A percentile compares a stretch with the other conserved stretches of the same genome.
These are phyloP conservation scores for Suillus occidentalis DNA, from an alignment of 768 basidiomycete genomes.

Conservation along the genomic window DNA sequence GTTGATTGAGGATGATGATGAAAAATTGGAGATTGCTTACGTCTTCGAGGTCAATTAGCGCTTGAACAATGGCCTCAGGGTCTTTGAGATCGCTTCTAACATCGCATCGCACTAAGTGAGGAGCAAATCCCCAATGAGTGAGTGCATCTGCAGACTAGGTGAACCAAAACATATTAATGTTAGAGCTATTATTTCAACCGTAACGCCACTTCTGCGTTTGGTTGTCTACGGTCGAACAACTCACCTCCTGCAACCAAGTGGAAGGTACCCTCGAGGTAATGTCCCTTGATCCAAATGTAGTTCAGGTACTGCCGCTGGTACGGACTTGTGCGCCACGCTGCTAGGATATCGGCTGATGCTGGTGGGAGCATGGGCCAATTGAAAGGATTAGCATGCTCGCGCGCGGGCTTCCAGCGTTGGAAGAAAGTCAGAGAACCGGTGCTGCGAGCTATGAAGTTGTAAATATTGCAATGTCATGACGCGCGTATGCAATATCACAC, in stretches of 20 bases:
- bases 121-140: slow-evolving; percentile 25
- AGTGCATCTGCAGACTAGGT: slow-evolving; percentile 28
- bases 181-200: not conserved
- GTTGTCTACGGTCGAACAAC: not conserved
- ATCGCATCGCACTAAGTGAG: slow-evolving; percentile 24
- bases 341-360: slow-evolving; percentile 28
- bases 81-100: slow-evolving; percentile 26
- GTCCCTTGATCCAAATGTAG: slow-evolving; percentile 30
- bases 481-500: slow-evolving; percentile 15
- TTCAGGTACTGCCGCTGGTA: slow-evolving; percentile 31
- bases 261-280: slow-evolving; percentile 19
- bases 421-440: slow-evolving; percentile 28
- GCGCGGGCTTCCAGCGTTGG: slow-evolving; percentile 32
- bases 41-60: slow-evolving; percentile 28
- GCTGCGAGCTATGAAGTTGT: slow-evolving; percentile 11
- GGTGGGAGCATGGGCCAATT: slow-evolving; percentile 33
- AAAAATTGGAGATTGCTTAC: slow-evolving; percentile 9
- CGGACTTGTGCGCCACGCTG: slow-evolving; percentile 22
- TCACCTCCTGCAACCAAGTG: not conserved
- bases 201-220: not conserved
- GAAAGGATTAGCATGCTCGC: slow-evolving; percentile 34
- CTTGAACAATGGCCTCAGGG: slow-evolving; percentile 20
- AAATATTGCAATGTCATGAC: not conserved
- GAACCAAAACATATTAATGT: not conserved
- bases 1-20: not conserved